Percentiles rank a stretch among this genome's conserved stretches.
Conservation (phyloP, 257 asterid species). For the Verbena officinalis region DNA sequence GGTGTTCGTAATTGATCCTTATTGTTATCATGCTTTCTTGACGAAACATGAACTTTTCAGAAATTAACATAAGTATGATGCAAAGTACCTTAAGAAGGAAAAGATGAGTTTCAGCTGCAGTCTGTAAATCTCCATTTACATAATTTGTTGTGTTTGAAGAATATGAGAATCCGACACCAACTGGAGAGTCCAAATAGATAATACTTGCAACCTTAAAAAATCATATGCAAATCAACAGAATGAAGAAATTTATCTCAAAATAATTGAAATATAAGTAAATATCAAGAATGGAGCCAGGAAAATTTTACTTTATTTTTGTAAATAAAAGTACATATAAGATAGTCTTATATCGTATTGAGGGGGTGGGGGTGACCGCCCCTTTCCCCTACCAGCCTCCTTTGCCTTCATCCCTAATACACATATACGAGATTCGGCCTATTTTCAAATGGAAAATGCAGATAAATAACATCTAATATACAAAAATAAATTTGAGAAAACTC, state of each 20-base stretch:
- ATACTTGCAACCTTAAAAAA: conserved; percentile 51
- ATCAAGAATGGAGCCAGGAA: background rate
- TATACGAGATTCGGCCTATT: background rate
- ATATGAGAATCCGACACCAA: conserved; percentile 66
- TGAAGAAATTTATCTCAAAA: background rate
- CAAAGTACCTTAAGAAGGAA: conserved; percentile 61
- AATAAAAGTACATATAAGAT: too few relatives aligned
- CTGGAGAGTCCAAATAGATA: conserved; percentile 64
- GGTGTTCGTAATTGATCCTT: background rate
- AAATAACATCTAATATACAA: background rate
- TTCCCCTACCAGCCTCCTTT: too few relatives aligned
- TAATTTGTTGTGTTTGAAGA: conserved; percentile 25
- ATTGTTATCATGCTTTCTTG: background rate
- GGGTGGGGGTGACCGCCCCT: background rate
- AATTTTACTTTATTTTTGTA: too few relatives aligned
- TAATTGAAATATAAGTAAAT: background rate
- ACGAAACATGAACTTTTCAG: background rate
- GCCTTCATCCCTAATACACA: background rate
- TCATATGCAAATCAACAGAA: background rate
- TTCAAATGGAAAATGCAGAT: background rate
- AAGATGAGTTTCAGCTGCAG: conserved; percentile 53
- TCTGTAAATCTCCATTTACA: conserved; percentile 46
- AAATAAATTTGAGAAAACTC: background rate
- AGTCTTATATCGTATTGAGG: too few relatives aligned
- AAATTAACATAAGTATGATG: background rate